Conservation (phyloP, 768 basidiomycete genomes). For the Leccinum incarnatum region DNA sequence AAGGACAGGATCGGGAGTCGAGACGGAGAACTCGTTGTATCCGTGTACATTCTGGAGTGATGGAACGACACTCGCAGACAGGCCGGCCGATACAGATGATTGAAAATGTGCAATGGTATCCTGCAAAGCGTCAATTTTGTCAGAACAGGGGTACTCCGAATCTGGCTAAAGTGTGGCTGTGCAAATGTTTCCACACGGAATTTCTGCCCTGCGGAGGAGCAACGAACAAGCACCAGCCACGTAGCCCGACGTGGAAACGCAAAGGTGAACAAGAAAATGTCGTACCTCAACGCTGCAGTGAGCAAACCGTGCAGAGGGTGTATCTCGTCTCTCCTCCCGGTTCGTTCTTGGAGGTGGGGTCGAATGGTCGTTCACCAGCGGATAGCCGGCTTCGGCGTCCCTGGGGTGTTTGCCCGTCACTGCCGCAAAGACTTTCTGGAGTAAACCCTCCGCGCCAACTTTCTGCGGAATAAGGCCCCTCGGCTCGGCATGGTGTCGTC, state of each 20-base stretch:
- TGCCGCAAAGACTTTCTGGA: slow-evolving; percentile 41
- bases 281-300: slow-evolving; percentile 63
- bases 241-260: not conserved
- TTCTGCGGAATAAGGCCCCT: slow-evolving; percentile 39
- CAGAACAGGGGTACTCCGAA: slow-evolving; percentile 8
- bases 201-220: not conserved
- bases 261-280: slow-evolving; percentile 2
- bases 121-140: slow-evolving; percentile 36
- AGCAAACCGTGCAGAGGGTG: slow-evolving; percentile 67
- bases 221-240: not conserved
- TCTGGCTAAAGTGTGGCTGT: slow-evolving; percentile 12
- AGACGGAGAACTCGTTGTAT: slow-evolving; percentile 93
- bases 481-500: slow-evolving; percentile 58
- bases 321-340: slow-evolving; percentile 40
- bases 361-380: slow-evolving; percentile 26
- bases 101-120: slow-evolving; percentile 72
- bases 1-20: slow-evolving; percentile 71
- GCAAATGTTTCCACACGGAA: slow-evolving; percentile 2
- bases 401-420: slow-evolving; percentile 27
- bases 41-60: slow-evolving; percentile 67
- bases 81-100: slow-evolving; percentile 59
- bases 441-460: slow-evolving; percentile 48
- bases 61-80: slow-evolving; percentile 61
- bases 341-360: slow-evolving; percentile 10
- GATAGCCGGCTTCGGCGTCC: slow-evolving; percentile 39